These are phyloP conservation scores for Truncatella angustata DNA, from an alignment of 2,329 filamentous ascomycete genomes.

Conservation along the genomic window DNA sequence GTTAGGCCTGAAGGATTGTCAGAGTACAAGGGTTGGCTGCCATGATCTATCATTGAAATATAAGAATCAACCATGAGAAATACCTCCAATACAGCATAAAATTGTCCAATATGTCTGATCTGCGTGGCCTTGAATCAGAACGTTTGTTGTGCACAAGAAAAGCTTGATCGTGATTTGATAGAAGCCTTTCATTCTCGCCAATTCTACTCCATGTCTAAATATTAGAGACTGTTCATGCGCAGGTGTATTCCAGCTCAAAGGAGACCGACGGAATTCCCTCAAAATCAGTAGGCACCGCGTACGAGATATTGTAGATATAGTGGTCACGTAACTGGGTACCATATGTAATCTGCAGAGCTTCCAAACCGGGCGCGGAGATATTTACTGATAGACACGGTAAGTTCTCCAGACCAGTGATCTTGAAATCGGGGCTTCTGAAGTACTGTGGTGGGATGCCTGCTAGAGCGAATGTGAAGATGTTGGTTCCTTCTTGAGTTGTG, in stretches of 20 bases:
- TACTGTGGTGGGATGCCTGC: slow-evolving; percentile 36
- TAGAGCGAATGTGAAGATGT: slow-evolving; percentile 38
- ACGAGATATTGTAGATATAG: slow-evolving; percentile 44
- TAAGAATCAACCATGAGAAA: no score
- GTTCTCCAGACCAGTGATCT: slow-evolving; percentile 29
- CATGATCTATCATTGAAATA: background rate
- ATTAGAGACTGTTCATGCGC: no score
- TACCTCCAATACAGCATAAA: no score
- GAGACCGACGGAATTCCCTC: slow-evolving; percentile 34
- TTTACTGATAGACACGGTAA: slow-evolving; percentile 39
- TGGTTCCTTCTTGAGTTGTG: slow-evolving; percentile 34
- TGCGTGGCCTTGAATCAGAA: background rate
- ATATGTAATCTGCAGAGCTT: slow-evolving; percentile 34
- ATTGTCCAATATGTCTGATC: background rate
- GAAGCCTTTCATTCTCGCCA: background rate
- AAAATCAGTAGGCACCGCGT: slow-evolving; percentile 38
- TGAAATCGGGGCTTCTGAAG: slow-evolving; percentile 30
- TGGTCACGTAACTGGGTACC: slow-evolving; percentile 37
- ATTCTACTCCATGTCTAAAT: no score
- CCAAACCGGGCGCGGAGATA: slow-evolving; percentile 35
- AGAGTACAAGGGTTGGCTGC: slow-evolving; percentile 28
- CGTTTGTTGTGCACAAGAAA: background rate
- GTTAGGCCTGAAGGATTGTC: slow-evolving; percentile 24
- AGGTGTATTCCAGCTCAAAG: slow-evolving; percentile 31
- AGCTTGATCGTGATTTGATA: no score